Percentiles rank a stretch among this genome's conserved stretches.
phyloP scores from a whole-genome alignment of 2,329 filamentous ascomycete species.

The Colletotrichum falcatum region DNA sequence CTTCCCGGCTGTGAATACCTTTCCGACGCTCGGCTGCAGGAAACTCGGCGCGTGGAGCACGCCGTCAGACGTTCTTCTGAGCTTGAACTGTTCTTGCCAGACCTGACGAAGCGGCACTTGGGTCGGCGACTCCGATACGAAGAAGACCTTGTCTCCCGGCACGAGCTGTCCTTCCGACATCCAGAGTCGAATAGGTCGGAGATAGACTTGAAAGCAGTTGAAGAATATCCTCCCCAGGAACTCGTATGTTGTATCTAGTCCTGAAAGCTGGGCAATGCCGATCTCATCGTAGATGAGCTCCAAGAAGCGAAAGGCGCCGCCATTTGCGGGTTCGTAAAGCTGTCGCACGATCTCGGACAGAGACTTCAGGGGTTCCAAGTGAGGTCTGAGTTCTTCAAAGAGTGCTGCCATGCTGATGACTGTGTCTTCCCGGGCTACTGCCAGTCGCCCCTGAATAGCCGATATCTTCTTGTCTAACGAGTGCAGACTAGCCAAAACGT shows the following conservation, averaged over 20 bases:
- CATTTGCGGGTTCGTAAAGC: conserved; percentile 61
- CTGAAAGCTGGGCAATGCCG: conserved; percentile 76
- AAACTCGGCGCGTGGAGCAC: conserved; percentile 79
- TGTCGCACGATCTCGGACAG: conserved; percentile 73
- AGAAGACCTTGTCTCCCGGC: conserved; percentile 77
- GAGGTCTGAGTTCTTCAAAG: conserved; percentile 65
- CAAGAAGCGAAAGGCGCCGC: conserved; percentile 77
- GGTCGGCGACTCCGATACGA: conserved; percentile 68
- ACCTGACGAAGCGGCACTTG: conserved; percentile 72
- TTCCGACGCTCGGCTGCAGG: conserved; percentile 74
- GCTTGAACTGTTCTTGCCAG: conserved; percentile 81
- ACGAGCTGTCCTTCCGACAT: conserved; percentile 82
- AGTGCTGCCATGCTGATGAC: conserved; percentile 76
- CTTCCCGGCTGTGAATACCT: conserved; percentile 90
- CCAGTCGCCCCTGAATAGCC: conserved; percentile 69
- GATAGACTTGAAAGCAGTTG: conserved; percentile 83
- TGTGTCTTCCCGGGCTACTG: conserved; percentile 63
- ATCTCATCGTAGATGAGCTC: conserved; percentile 81
- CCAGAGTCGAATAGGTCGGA: conserved; percentile 84
- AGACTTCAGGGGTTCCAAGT: conserved; percentile 66
- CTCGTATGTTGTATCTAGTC: conserved; percentile 70
- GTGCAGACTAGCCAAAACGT: conserved; percentile 67
- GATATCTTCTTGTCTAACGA: conserved; percentile 71
- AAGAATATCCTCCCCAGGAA: conserved; percentile 79
- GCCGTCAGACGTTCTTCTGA: conserved; percentile 72